Conservation (phyloP, 23 red algal genomes). For the Agarophyton chilense region DNA sequence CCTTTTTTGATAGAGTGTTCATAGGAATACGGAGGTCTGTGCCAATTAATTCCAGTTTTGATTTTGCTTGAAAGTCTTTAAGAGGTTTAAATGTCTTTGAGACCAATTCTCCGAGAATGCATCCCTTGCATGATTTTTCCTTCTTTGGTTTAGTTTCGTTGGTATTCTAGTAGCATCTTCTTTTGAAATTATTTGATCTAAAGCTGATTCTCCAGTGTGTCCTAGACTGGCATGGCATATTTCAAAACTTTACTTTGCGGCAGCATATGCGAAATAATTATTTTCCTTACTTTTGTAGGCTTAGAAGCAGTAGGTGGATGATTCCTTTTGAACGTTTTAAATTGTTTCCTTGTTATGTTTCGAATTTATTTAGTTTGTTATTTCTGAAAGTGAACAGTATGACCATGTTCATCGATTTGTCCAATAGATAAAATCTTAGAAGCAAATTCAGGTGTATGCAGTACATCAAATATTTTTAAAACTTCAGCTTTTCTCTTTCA, state of each 20-base stretch:
- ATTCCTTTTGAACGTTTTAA: neutral
- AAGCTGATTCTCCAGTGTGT: neutral
- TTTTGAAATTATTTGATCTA: neutral
- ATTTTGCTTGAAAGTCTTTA: neutral
- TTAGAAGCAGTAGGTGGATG: neutral
- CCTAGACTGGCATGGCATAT: neutral
- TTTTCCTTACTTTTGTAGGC: neutral
- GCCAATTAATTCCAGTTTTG: constrained; percentile 6
- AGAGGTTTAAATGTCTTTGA: neutral
- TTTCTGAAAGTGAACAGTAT: neutral
- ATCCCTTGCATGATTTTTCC: neutral
- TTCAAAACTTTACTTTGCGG: neutral
- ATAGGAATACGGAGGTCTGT: neutral
- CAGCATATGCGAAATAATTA: neutral
- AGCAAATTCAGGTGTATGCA: too few species aligned
- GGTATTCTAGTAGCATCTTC: neutral
- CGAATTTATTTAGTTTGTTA: neutral
- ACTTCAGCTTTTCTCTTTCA: neutral
- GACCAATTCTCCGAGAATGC: neutral
- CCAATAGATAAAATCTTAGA: neutral
- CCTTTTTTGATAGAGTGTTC: neutral
- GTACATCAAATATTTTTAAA: too few species aligned
- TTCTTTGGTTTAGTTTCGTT: neutral
- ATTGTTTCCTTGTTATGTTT: neutral
- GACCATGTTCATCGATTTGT: neutral